Conservation (phyloP, 257 asterid genomes). For the Capsicum baccatum region DNA sequence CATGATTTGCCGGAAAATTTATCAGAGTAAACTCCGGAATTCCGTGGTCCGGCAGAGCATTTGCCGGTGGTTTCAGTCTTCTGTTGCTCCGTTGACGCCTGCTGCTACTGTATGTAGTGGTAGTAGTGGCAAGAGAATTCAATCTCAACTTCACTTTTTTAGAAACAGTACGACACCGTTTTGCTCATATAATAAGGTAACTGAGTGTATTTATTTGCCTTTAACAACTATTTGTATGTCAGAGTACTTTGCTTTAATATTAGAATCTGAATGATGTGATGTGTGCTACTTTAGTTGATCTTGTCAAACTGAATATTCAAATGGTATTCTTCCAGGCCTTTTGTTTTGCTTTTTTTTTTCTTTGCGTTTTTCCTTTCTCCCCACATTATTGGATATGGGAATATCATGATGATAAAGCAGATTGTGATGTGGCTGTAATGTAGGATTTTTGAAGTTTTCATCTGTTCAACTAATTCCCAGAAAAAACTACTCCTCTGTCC, state of each 20-base stretch:
- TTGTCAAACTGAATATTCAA: constrained; percentile 29
- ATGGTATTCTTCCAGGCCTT: neutral
- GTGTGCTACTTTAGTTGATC: neutral
- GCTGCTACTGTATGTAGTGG: constrained; percentile 34
- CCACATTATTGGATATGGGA: neutral
- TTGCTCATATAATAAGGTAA: constrained; percentile 30
- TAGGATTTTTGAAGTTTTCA: neutral
- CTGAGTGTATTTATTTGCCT: neutral
- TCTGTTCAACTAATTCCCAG: neutral
- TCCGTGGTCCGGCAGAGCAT: constrained; percentile 49
- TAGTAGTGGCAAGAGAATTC: neutral
- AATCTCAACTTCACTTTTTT: constrained; percentile 38
- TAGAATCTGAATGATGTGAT: neutral
- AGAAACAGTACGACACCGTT: constrained; percentile 37
- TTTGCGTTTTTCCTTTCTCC: neutral
- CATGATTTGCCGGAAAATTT: constrained; percentile 65
- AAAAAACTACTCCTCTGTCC: neutral
- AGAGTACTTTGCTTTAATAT: neutral
- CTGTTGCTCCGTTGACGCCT: constrained; percentile 44
- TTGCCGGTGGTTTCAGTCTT: constrained; percentile 45
- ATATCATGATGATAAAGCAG: neutral
- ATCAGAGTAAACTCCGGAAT: constrained; percentile 43
- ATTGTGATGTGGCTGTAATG: constrained; percentile 12
- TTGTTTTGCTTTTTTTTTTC: neutral
- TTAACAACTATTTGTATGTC: neutral